A percentile compares a stretch with the other conserved stretches of the same genome.
Conservation (phyloP, 192 early-diverging fungal species). For the Funneliformis geosporum region DNA sequence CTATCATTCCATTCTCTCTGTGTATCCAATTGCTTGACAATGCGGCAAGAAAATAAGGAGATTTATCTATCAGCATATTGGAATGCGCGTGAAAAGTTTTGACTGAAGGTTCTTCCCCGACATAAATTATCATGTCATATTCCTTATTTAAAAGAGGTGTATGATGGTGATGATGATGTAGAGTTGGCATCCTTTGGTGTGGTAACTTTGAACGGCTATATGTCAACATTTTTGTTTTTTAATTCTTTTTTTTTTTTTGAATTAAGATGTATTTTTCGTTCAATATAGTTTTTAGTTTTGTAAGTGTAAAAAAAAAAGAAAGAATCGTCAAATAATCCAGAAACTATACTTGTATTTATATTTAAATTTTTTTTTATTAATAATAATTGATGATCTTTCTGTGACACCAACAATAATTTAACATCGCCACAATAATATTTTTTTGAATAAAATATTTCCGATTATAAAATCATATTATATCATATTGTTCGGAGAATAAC, state of each 20-base stretch:
- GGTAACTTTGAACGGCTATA: background rate
- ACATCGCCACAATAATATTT: no score
- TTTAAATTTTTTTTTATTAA: no score
- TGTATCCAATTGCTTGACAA: background rate
- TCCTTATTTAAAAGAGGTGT: background rate
- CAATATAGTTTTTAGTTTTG: no score
- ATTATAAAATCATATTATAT: no score
- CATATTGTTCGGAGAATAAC: no score
- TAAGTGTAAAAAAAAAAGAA: no score
- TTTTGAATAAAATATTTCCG: no score
- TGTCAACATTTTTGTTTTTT: background rate
- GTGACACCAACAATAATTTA: no score
- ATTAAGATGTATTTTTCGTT: background rate
- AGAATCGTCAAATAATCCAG: no score
- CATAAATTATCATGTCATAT: conserved; percentile 6
- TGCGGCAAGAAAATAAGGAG: background rate
- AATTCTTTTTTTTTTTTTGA: background rate
- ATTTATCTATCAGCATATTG: background rate
- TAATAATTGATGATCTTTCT: no score
- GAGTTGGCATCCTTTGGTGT: background rate
- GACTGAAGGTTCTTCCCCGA: background rate
- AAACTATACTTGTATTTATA: no score
- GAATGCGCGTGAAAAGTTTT: background rate
- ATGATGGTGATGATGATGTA: background rate
- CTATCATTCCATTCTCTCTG: background rate